A percentile compares a stretch with the other conserved stretches of the same genome.
Conservation (phyloP, 2,329 filamentous ascomycete genomes). For the Venturia nashicola region DNA sequence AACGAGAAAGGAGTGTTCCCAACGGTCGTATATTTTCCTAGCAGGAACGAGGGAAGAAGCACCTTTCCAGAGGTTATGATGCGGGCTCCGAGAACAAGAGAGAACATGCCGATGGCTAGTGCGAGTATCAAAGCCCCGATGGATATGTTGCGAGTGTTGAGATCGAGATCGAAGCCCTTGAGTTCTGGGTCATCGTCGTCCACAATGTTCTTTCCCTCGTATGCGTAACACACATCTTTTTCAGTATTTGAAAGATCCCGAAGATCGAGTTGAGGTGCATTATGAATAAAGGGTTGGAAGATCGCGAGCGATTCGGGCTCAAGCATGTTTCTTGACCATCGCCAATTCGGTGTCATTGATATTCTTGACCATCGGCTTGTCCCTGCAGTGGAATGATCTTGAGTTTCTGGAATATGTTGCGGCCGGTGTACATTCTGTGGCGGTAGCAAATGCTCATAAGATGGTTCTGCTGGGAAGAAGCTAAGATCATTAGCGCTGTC, state of each 20-base stretch:
- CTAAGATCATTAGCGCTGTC: neutral
- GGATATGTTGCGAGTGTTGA: neutral
- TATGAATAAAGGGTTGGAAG: neutral
- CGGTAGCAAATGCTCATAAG: neutral
- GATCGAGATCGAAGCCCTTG: neutral
- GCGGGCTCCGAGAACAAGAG: neutral
- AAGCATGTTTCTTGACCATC: neutral
- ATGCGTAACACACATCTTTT: neutral
- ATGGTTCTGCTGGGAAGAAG: neutral
- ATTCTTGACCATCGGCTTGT: neutral
- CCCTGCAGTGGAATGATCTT: neutral
- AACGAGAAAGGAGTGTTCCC: conserved; percentile 1
- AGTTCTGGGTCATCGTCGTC: neutral
- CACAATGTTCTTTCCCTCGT: neutral
- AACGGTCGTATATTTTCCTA: neutral
- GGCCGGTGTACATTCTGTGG: neutral
- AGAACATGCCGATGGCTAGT: neutral
- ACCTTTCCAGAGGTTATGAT: neutral
- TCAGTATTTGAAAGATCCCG: neutral
- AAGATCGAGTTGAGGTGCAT: neutral
- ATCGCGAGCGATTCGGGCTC: neutral
- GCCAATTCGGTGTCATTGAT: neutral
- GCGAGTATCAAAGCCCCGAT: neutral
- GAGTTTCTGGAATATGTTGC: neutral
- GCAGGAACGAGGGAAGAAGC: neutral